Percentiles rank a stretch among this genome's conserved stretches.
Evolutionary conservation across 805 yeast species (phyloP).

Genomic region (Vanderwaltozyma tropicalis): DNA sequence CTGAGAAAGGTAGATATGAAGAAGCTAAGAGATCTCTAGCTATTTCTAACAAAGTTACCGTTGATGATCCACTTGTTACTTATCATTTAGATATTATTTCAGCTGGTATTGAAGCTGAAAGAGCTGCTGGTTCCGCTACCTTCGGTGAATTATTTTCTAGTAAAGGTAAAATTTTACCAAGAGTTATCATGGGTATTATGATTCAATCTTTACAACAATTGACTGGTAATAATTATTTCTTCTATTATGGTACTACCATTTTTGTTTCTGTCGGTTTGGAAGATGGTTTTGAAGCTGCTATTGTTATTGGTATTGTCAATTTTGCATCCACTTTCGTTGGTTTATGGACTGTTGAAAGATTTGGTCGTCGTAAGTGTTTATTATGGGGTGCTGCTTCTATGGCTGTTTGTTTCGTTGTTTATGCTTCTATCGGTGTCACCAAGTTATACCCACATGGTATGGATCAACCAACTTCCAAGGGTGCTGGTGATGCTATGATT

Average conservation of each 20-base stretch:
- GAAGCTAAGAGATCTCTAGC: slow-evolving; percentile 48
- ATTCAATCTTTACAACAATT: slow-evolving; percentile 55
- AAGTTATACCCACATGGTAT: slow-evolving; percentile 31
- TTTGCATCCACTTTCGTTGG: slow-evolving; percentile 43
- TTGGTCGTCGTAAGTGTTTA: slow-evolving; percentile 39
- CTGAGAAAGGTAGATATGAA: slow-evolving; percentile 40
- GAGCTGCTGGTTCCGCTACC: slow-evolving; percentile 48
- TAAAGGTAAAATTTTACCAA: slow-evolving; percentile 44
- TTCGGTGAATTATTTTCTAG: slow-evolving; percentile 42
- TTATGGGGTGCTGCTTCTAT: slow-evolving; percentile 38
- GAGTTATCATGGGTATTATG: slow-evolving; percentile 39
- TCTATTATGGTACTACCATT: slow-evolving; percentile 45
- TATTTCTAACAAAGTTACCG: slow-evolving; percentile 38
- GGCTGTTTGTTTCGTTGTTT: slow-evolving; percentile 34
- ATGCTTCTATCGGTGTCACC: slow-evolving; percentile 50
- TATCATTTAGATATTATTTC: slow-evolving; percentile 42
- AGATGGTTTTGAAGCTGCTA: slow-evolving; percentile 47
- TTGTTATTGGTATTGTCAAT: slow-evolving; percentile 46
- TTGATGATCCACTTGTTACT: slow-evolving; percentile 38
- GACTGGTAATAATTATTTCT: slow-evolving; percentile 53
- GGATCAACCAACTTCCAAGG: slow-evolving; percentile 28
- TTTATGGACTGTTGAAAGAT: slow-evolving; percentile 38
- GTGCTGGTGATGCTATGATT: slow-evolving; percentile 30
- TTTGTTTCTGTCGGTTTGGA: slow-evolving; percentile 25
- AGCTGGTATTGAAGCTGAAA: slow-evolving; percentile 52